Evolutionary conservation across 202 grass and related monocot genomes (phyloP).

Genomic region (Setaria italica): DNA sequence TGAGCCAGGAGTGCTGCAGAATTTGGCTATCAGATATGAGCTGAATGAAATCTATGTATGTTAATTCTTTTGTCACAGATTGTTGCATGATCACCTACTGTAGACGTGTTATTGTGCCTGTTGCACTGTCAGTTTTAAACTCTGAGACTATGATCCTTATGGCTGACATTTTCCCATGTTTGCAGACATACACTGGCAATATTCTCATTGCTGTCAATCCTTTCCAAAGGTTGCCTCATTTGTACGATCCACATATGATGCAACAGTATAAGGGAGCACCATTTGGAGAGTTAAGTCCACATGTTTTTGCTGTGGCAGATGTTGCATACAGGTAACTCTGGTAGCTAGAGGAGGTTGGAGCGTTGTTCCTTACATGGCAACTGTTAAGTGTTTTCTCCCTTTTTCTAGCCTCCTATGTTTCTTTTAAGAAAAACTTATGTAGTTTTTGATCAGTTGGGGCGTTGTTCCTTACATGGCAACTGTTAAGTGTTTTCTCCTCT

Average conservation of each 20-base stretch:
- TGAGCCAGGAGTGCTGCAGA: constrained; percentile 88
- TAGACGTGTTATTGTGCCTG: constrained; percentile 9
- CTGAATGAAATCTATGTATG: constrained; percentile 97
- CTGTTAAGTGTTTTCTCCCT: neutral
- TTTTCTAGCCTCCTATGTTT: neutral
- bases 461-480: neutral
- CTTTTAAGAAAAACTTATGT: neutral
- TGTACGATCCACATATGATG: constrained; percentile 94
- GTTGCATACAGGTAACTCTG: constrained; percentile 82
- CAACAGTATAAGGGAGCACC: constrained; percentile 93
- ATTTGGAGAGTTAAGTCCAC: constrained; percentile 92
- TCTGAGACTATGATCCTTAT: constrained; percentile 31
- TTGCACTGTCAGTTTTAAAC: constrained; percentile 23
- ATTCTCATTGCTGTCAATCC: constrained; percentile 96
- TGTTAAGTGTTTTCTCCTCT: neutral
- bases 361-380: neutral
- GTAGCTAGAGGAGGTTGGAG: constrained; percentile 9
- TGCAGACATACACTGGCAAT: constrained; percentile 91
- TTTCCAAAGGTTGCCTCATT: constrained; percentile 88
- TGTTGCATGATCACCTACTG: constrained; percentile 14
- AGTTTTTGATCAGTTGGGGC: neutral
- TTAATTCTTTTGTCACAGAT: constrained; percentile 5
- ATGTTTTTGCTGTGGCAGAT: constrained; percentile 96
- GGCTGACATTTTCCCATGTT: constrained; percentile 33
- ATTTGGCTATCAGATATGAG: constrained; percentile 82